Percentiles rank a stretch among this genome's conserved stretches.
phyloP scores from a whole-genome alignment of 805 yeast genomes.

The Kuraishia molischiana region DNA sequence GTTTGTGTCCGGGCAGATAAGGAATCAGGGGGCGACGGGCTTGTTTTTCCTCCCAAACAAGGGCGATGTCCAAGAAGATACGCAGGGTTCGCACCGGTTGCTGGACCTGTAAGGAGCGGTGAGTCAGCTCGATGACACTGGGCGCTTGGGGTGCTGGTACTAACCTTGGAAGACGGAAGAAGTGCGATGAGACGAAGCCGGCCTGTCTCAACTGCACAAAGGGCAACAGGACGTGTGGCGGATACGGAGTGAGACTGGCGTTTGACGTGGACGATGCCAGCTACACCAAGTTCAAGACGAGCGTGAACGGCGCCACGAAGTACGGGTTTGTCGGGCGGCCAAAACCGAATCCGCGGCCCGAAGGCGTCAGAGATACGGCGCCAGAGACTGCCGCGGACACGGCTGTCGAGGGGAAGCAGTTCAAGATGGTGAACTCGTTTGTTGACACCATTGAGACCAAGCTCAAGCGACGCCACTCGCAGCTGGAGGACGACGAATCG shows the following conservation, averaged over 20 bases:
- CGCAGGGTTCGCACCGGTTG: slow-evolving; percentile 47
- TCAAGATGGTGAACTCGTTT: slow-evolving; percentile 3
- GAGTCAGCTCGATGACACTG: slow-evolving; percentile 9
- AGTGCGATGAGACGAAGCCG: slow-evolving; percentile 39
- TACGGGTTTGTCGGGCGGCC: slow-evolving; percentile 6
- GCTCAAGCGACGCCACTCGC: too few relatives aligned
- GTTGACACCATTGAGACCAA: slow-evolving; percentile 1
- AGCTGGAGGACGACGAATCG: too few relatives aligned
- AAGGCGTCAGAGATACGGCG: not conserved
- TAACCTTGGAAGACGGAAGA: slow-evolving; percentile 12
- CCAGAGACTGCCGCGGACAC: not conserved
- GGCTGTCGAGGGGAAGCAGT: not conserved
- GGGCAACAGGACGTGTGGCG: slow-evolving; percentile 27
- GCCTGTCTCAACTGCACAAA: slow-evolving; percentile 29
- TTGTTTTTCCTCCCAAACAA: too few relatives aligned
- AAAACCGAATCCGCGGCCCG: not conserved
- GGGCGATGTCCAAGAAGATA: too few relatives aligned
- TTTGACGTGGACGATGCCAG: slow-evolving; percentile 30
- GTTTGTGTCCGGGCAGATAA: too few relatives aligned
- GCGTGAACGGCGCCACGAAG: slow-evolving; percentile 3
- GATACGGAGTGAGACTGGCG: slow-evolving; percentile 27
- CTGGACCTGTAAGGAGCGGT: slow-evolving; percentile 46
- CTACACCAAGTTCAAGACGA: slow-evolving; percentile 2
- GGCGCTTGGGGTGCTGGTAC: not conserved
- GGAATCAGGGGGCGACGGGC: too few relatives aligned